Evolutionary conservation across 805 yeast genomes (phyloP).

Genomic region (Metschnikowia vanudenii): DNA sequence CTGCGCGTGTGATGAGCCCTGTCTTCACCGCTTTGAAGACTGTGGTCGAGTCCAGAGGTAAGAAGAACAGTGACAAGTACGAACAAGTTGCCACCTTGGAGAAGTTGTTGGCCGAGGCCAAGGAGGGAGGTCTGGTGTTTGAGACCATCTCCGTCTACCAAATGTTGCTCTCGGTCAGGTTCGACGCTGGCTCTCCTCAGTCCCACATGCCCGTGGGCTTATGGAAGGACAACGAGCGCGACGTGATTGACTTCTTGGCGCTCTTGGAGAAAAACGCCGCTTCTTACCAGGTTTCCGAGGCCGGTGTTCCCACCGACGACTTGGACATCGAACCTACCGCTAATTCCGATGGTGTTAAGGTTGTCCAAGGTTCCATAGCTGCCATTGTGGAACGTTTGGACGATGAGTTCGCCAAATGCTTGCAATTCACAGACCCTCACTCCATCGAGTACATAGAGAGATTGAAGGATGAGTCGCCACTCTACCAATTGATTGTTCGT

Average conservation of each 20-base stretch:
- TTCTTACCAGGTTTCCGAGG: slow-evolving; percentile 70
- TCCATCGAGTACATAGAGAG: slow-evolving; percentile 90
- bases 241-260: slow-evolving; percentile 60
- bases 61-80: slow-evolving; percentile 80
- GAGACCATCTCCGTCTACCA: slow-evolving; percentile 77
- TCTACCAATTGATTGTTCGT: slow-evolving; percentile 76
- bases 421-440: slow-evolving; percentile 90
- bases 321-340: slow-evolving; percentile 66
- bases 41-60: slow-evolving; percentile 89
- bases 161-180: slow-evolving; percentile 82
- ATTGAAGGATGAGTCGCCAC: slow-evolving; percentile 77
- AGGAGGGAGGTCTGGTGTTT: slow-evolving; percentile 46
- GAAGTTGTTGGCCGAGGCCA: slow-evolving; percentile 44
- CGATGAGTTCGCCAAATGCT: slow-evolving; percentile 86
- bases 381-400: slow-evolving; percentile 90
- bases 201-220: slow-evolving; percentile 73
- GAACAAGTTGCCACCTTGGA: slow-evolving; percentile 78
- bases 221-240: slow-evolving; percentile 71
- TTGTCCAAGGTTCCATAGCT: slow-evolving; percentile 78
- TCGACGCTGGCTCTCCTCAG: slow-evolving; percentile 70
- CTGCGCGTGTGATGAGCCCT: slow-evolving; percentile 39
- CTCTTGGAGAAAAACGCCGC: slow-evolving; percentile 62
- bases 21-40: slow-evolving; percentile 72
- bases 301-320: slow-evolving; percentile 68
- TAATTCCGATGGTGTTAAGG: slow-evolving; percentile 60